Evolutionary conservation across 192 early-diverging fungal genomes (phyloP), one percentile per base, ranked within the genome.

Genomic region (Linnemannia elongata): DNA sequence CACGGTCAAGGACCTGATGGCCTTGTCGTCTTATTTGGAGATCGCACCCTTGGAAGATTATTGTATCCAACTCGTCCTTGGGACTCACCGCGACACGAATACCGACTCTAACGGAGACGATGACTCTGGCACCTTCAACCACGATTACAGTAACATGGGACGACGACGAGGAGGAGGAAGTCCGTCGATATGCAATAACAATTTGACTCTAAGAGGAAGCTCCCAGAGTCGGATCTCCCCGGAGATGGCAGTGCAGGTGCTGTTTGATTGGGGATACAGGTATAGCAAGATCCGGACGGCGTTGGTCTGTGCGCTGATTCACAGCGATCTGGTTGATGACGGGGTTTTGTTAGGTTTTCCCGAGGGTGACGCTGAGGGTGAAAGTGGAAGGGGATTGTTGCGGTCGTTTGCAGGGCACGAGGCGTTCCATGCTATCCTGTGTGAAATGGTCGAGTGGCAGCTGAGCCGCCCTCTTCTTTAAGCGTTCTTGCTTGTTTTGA

Each of bases 1-100:
- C 54, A 81, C 79, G 3, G 80, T 87, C 36, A 87, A 87, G 54
- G 85, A 87, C 78, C 57, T 87, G 38, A 87, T 87, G 85, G 76
- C 57, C 1, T 52, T 87, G 38, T 70, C 85, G 2, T 47, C 76
- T 0, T 87, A 81, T n/a, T 47, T 87, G 20, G 75, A 75, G 66
- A 69, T 81, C 27, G 60, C 77, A 9, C 13, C 33, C 35, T 42
- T 87, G 52, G 60, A 87, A 45, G 76, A 87, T 30, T 39, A 77
- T 60, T 87, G 85, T 38, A 72, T 87, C 8, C 72, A 73, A 8
- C 39, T 87, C 22, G 85, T 81, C 0, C 69, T 87, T 17, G 85
- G 85, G 2, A 75, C 41, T 22, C 10, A 27, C 8, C 76, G 24
- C 12, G 63, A 45, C 18, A 18, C 42, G 7, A n/a, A 35, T 15